Conservation (phyloP, 805 yeast genomes). For the Candida ficus region DNA sequence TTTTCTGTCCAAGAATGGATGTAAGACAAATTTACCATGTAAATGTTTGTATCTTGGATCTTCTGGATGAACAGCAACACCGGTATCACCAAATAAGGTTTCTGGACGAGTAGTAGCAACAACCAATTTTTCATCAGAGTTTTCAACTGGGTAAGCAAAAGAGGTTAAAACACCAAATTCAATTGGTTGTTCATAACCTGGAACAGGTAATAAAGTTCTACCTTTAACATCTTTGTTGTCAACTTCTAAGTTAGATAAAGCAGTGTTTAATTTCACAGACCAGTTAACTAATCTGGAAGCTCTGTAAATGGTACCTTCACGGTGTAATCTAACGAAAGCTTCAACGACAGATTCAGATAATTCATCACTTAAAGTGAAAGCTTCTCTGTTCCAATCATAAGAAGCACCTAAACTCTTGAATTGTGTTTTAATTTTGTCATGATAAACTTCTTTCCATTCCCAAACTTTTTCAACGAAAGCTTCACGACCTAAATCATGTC, state of each 20-base stretch:
- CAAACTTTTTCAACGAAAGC: constrained; percentile 82
- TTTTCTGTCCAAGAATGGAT: constrained; percentile 82
- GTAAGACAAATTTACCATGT: constrained; percentile 88
- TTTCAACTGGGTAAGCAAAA: constrained; percentile 85
- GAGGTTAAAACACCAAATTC: constrained; percentile 98
- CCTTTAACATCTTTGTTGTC: constrained; percentile 88
- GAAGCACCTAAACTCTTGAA: constrained; percentile 90
- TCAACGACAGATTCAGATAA: constrained; percentile 78
- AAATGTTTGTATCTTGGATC: constrained; percentile 89
- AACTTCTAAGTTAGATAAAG: constrained; percentile 93
- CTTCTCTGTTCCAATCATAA: constrained; percentile 93
- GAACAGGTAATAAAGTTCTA: constrained; percentile 74
- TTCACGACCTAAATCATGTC: constrained; percentile 95
- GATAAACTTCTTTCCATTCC: constrained; percentile 98
- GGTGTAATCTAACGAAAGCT: constrained; percentile 87
- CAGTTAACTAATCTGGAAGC: constrained; percentile 92
- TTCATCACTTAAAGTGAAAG: constrained; percentile 82
- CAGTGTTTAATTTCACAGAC: constrained; percentile 93
- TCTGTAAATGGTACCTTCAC: constrained; percentile 93
- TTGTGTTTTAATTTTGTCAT: constrained; percentile 77
- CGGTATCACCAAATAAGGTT: constrained; percentile 97
- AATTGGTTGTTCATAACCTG: constrained; percentile 83
- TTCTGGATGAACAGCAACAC: constrained; percentile 94
- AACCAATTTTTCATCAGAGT: constrained; percentile 75
- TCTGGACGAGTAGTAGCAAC: constrained; percentile 99